Conservation (phyloP, 169 alveolate genomes). For the Babesia sp. region DNA sequence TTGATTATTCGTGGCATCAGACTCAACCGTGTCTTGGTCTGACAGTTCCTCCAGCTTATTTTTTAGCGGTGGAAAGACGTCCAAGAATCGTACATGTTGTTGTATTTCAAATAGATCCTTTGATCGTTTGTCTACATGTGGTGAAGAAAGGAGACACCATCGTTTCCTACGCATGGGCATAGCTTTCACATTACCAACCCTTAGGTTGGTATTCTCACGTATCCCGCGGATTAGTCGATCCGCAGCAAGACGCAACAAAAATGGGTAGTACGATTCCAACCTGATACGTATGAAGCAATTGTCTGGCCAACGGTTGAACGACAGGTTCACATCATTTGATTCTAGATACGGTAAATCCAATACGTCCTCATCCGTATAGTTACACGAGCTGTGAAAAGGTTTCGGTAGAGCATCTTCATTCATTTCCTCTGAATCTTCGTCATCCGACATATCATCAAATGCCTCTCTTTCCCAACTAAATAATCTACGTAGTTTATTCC, state of each 20-base stretch:
- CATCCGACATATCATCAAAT: background rate
- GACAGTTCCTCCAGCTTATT: background rate
- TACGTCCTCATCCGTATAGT: constrained; percentile 17
- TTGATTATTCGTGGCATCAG: background rate
- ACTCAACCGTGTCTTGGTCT: background rate
- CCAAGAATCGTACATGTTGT: constrained; percentile 61
- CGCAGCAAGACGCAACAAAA: constrained; percentile 25
- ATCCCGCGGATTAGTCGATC: constrained; percentile 43
- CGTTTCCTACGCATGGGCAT: constrained; percentile 59
- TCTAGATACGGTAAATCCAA: constrained; percentile 39
- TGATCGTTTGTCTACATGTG: constrained; percentile 64
- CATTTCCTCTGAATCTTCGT: background rate
- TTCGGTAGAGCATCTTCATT: background rate
- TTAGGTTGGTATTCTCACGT: constrained; percentile 38
- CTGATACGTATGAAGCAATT: constrained; percentile 58
- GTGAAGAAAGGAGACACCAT: constrained; percentile 62
- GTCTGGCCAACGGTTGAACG: constrained; percentile 63
- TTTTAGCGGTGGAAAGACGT: constrained; percentile 49
- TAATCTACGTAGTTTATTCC: background rate
- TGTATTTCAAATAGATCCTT: constrained; percentile 65
- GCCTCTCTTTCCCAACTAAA: background rate
- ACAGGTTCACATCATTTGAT: constrained; percentile 15
- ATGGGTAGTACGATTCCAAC: constrained; percentile 44
- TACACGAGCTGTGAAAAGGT: constrained; percentile 10
- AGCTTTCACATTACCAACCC: constrained; percentile 51